A percentile compares a stretch with the other conserved stretches of the same genome.
Evolutionary conservation across 2,329 filamentous ascomycete genomes (phyloP).

Genomic region (Xylariaceae sp.): DNA sequence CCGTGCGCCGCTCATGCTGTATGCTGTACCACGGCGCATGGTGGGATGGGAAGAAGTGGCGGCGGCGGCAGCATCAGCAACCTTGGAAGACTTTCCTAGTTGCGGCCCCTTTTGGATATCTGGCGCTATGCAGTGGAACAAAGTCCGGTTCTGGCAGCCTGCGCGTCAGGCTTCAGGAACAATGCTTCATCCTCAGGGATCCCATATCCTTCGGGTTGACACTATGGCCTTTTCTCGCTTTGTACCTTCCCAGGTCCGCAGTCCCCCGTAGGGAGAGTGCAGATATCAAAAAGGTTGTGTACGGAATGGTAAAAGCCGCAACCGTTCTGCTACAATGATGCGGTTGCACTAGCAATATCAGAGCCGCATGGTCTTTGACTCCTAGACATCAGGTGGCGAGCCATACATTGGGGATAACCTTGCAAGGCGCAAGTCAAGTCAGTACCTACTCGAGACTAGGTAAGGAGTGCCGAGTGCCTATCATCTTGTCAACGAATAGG

Average conservation of each 20-base stretch:
- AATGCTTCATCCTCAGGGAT: not conserved
- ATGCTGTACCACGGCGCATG: not conserved
- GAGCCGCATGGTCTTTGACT: not conserved
- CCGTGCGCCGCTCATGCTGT: not conserved
- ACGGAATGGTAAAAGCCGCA: not conserved
- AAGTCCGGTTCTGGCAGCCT: not conserved
- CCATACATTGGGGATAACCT: not conserved
- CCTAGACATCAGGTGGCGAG: not conserved
- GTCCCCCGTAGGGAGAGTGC: not conserved
- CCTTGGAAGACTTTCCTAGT: not conserved
- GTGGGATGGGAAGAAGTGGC: not conserved
- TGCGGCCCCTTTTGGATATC: not conserved
- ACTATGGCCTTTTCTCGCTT: not conserved
- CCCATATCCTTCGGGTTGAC: not conserved
- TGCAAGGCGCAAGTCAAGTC: not conserved
- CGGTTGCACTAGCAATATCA: not conserved
- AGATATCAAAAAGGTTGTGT: not conserved
- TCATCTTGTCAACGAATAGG: conserved; percentile 9
- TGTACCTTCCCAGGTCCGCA: not conserved
- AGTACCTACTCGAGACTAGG: not conserved
- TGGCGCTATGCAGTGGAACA: not conserved
- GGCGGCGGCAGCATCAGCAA: not conserved
- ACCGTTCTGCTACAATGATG: not conserved
- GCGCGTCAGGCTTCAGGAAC: not conserved
- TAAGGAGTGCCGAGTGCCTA: not conserved